These are phyloP conservation scores for Fusarium albidum DNA, from an alignment of 2,329 filamentous ascomycete species.

Conservation along the genomic window DNA sequence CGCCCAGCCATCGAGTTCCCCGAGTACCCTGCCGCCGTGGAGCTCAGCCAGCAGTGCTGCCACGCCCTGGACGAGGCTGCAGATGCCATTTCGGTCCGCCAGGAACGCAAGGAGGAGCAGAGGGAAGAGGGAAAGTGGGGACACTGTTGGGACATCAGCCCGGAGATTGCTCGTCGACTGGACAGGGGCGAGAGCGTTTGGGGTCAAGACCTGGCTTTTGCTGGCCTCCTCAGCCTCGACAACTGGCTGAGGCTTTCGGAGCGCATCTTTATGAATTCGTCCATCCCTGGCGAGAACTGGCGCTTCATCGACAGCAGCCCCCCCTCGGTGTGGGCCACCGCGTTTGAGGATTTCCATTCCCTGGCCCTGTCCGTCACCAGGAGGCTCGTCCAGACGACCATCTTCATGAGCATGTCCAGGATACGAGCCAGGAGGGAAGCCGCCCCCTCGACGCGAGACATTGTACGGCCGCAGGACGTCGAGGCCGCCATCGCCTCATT, in stretches of 20 bases:
- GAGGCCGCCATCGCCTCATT: slow-evolving; percentile 58
- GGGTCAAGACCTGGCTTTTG: slow-evolving; percentile 53
- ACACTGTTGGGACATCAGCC: slow-evolving; percentile 71
- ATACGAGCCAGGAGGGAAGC: slow-evolving; percentile 60
- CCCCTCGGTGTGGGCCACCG: slow-evolving; percentile 77
- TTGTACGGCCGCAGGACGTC: slow-evolving; percentile 56
- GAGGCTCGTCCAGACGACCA: slow-evolving; percentile 72
- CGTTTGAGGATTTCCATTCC: slow-evolving; percentile 78
- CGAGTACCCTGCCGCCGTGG: slow-evolving; percentile 75
- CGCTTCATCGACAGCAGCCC: slow-evolving; percentile 63
- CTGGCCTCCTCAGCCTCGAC: slow-evolving; percentile 64
- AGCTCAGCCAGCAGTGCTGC: slow-evolving; percentile 74
- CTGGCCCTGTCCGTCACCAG: slow-evolving; percentile 73
- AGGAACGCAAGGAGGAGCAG: slow-evolving; percentile 69
- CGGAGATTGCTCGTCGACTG: slow-evolving; percentile 44
- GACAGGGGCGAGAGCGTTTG: slow-evolving; percentile 34
- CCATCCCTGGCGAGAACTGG: slow-evolving; percentile 73
- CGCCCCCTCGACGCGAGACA: slow-evolving; percentile 37
- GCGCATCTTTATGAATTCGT: slow-evolving; percentile 78
- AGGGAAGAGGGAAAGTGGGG: slow-evolving; percentile 69
- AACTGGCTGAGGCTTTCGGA: slow-evolving; percentile 72
- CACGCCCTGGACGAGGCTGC: slow-evolving; percentile 72
- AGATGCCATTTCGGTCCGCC: slow-evolving; percentile 69
- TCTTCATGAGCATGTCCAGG: slow-evolving; percentile 76
- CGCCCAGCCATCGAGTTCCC: slow-evolving; percentile 51